These are phyloP conservation scores for Beauveria sp. DNA, from an alignment of 2,329 filamentous ascomycete genomes.

Conservation along the genomic window DNA sequence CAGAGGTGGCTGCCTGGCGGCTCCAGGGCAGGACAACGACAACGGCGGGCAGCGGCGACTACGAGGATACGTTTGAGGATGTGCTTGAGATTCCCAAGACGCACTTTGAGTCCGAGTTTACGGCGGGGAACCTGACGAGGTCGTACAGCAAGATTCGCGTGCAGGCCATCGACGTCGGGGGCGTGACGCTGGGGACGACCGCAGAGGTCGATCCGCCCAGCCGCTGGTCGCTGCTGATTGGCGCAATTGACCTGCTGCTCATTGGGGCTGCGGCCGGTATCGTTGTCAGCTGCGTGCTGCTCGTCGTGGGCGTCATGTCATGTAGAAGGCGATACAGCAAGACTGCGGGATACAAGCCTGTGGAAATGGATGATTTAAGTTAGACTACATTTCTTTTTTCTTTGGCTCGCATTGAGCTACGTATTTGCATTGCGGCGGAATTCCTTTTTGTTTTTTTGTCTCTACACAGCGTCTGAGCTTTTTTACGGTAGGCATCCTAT, in stretches of 20 bases:
- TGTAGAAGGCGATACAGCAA: neutral
- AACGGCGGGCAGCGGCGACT: neutral
- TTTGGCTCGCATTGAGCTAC: neutral
- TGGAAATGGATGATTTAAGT: neutral
- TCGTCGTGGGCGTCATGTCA: neutral
- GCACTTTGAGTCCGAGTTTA: conserved; percentile 4
- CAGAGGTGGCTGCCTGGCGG: conserved; percentile 11
- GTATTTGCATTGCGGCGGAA: neutral
- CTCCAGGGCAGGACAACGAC: neutral
- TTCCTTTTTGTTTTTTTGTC: no score
- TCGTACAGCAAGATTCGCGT: neutral
- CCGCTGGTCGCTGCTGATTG: neutral
- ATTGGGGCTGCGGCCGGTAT: neutral
- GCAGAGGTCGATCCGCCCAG: neutral
- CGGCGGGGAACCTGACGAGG: neutral
- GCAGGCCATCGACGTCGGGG: neutral
- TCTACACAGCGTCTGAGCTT: neutral
- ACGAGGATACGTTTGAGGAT: neutral
- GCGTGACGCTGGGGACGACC: conserved; percentile 6
- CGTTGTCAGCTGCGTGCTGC: neutral
- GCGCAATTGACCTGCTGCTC: neutral
- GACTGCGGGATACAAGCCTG: neutral
- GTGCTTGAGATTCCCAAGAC: neutral
- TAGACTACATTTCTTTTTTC: neutral
- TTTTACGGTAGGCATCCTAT: no score